Percentiles rank a stretch among this genome's conserved stretches.
Conservation (phyloP, 108 stramenopile genomes). For the Chaetoceros muelleri region DNA sequence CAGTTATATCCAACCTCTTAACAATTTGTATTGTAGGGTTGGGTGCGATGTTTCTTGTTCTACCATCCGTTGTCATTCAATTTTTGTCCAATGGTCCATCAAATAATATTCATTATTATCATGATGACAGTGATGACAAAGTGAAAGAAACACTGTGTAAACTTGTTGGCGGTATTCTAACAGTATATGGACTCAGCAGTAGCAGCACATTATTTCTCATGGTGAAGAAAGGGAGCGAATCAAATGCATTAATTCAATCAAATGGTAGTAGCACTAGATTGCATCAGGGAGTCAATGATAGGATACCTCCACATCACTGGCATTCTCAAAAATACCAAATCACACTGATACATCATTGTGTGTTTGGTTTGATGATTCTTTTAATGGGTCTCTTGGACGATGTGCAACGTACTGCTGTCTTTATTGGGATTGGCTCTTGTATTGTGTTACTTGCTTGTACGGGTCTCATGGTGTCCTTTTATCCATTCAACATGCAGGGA, state of each 20-base stretch:
- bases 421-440: constrained; percentile 36
- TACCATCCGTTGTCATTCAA: background rate
- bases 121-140: background rate
- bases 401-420: background rate
- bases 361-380: background rate
- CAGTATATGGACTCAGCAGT: too few relatives aligned
- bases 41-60: background rate
- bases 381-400: background rate
- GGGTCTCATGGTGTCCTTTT: constrained; percentile 53
- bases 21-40: background rate
- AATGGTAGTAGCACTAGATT: background rate
- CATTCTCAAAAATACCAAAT: too few relatives aligned
- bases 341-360: background rate
- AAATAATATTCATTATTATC: background rate
- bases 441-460: constrained; percentile 31
- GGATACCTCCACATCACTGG: too few relatives aligned
- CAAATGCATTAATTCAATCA: too few relatives aligned
- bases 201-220: too few relatives aligned
- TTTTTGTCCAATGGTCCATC: background rate
- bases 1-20: background rate
- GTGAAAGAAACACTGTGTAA: background rate
- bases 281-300: background rate
- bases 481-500: constrained; percentile 17
- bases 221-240: too few relatives aligned
- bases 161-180: background rate